phyloP scores from a whole-genome alignment of 2,329 filamentous ascomycete genomes.

The Penicillium italicum region DNA sequence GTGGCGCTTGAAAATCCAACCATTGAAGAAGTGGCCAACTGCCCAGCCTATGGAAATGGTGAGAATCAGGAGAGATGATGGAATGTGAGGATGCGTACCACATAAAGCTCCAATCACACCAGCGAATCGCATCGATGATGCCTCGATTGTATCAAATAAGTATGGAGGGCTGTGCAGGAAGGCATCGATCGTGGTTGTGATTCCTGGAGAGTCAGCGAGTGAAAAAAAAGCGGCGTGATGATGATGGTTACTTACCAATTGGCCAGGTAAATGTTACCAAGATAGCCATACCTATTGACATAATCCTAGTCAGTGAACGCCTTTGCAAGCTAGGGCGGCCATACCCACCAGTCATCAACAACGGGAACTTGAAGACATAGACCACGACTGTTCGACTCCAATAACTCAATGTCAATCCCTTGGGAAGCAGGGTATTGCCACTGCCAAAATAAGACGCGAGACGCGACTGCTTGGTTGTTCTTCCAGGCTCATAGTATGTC shows the following conservation, averaged over 20 bases:
- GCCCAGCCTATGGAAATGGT: slow-evolving; percentile 23
- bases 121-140: slow-evolving; percentile 39
- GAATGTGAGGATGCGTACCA: slow-evolving; percentile 16
- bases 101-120: slow-evolving; percentile 34
- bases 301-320: not conserved
- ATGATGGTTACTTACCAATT: slow-evolving; percentile 26
- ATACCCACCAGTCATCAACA: slow-evolving; percentile 27
- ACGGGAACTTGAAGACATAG: slow-evolving; percentile 32
- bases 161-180: slow-evolving; percentile 36
- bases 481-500: slow-evolving; percentile 28
- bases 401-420: slow-evolving; percentile 21
- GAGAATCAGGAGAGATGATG: not conserved
- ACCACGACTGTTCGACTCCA: slow-evolving; percentile 24
- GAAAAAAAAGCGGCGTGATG: not conserved
- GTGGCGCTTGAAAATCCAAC: slow-evolving; percentile 30
- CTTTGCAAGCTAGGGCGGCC: not conserved
- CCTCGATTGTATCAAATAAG: slow-evolving; percentile 33
- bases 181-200: slow-evolving; percentile 35
- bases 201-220: slow-evolving; percentile 19
- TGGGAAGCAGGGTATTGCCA: slow-evolving; percentile 30
- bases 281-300: slow-evolving; percentile 24
- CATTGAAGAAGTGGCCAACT: slow-evolving; percentile 37
- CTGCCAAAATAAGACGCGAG: slow-evolving; percentile 31
- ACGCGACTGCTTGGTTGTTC: slow-evolving; percentile 11
- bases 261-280: slow-evolving; percentile 40